Percentiles rank a stretch among this genome's conserved stretches.
phyloP scores from a whole-genome alignment of 2,329 filamentous ascomycete genomes.

The Paraphoma sp. region DNA sequence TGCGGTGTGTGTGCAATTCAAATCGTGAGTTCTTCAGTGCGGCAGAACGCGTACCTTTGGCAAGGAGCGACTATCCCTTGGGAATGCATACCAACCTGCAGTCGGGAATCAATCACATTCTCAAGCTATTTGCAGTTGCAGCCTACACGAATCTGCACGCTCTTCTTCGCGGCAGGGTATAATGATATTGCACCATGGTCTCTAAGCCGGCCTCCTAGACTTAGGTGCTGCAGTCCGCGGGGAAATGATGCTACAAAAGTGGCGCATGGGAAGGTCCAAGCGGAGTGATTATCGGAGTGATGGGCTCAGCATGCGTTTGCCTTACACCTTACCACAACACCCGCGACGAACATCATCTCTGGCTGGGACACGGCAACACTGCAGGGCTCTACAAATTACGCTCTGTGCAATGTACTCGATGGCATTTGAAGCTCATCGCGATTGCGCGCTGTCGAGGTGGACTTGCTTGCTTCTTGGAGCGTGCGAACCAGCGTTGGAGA shows the following conservation, averaged over 20 bases:
- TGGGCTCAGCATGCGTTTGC: too few relatives aligned
- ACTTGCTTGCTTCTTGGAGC: conserved; percentile 1
- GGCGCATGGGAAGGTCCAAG: neutral
- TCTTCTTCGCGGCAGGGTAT: too few relatives aligned
- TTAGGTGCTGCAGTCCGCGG: too few relatives aligned
- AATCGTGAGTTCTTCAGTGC: too few relatives aligned
- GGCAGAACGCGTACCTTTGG: too few relatives aligned
- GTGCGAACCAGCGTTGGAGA: neutral
- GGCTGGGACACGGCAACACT: neutral
- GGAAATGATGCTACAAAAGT: neutral
- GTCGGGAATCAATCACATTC: too few relatives aligned
- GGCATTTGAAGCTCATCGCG: neutral
- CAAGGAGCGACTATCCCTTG: too few relatives aligned
- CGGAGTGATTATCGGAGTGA: neutral
- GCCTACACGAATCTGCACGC: too few relatives aligned
- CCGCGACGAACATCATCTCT: neutral
- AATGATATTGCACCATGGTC: neutral
- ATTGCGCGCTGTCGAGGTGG: neutral
- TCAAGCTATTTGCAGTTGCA: too few relatives aligned
- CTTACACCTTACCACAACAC: neutral
- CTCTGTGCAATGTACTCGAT: neutral
- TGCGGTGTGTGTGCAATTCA: too few relatives aligned
- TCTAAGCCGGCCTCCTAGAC: neutral
- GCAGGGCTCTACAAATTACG: neutral
- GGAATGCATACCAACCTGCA: too few relatives aligned